Conservation (phyloP, 2,329 filamentous ascomycete genomes). For the Fonsecaea pugnacius region DNA sequence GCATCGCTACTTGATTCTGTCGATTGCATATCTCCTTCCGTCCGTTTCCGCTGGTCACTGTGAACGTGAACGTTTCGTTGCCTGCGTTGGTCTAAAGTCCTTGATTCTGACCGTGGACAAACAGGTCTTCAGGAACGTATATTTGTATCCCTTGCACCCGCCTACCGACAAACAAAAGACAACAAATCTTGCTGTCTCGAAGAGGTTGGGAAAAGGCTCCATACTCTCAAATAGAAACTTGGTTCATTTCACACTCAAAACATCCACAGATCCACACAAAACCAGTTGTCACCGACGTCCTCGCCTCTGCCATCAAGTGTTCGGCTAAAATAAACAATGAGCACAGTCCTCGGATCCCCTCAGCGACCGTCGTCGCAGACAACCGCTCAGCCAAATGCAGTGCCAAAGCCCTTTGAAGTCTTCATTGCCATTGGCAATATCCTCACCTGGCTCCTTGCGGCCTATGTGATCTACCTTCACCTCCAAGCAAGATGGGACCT, state of each 20-base stretch:
- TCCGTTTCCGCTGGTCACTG: background rate
- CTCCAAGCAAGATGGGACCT: conserved; percentile 21
- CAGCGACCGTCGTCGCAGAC: background rate
- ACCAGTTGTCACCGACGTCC: background rate
- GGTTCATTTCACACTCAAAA: background rate
- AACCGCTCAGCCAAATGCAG: background rate
- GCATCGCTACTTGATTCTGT: background rate
- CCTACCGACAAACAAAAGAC: background rate
- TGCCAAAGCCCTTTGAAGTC: conserved; percentile 13
- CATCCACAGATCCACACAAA: background rate
- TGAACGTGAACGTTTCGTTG: background rate
- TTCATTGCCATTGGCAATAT: conserved; percentile 24
- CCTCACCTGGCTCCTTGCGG: conserved; percentile 22
- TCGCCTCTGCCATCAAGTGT: background rate
- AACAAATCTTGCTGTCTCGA: background rate
- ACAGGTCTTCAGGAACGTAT: background rate
- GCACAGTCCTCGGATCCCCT: background rate
- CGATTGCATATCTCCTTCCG: background rate
- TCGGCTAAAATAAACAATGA: background rate
- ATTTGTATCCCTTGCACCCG: background rate
- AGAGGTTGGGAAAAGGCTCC: background rate
- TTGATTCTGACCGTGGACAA: background rate
- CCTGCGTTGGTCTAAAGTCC: background rate
- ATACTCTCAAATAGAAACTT: background rate
- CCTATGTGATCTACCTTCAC: conserved; percentile 15